phyloP scores from a whole-genome alignment of 352 stramenopile genomes.

The Elongisporangium undulatum region DNA sequence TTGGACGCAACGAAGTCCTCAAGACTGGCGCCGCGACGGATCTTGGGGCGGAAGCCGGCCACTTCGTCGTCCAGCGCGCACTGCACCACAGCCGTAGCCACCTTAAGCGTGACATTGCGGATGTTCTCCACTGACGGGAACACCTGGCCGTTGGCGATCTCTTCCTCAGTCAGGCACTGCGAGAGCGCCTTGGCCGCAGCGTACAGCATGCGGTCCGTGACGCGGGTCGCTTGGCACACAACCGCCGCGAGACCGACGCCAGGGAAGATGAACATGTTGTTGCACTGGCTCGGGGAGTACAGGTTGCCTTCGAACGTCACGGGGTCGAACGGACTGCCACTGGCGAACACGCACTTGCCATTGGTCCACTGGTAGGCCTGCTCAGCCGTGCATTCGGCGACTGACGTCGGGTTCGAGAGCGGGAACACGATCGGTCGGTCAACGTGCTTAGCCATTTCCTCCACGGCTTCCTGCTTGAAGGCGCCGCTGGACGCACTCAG shows the following conservation, averaged over 20 bases:
- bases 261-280: conserved; percentile 99
- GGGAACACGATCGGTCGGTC: conserved; percentile 95
- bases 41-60: conserved; percentile 68
- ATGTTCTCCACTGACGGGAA: conserved; percentile 94
- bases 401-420: conserved; percentile 95
- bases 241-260: conserved; percentile 92
- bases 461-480: conserved; percentile 83
- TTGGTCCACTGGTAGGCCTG: conserved; percentile 97
- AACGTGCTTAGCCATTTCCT: conserved; percentile 87
- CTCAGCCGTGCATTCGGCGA: conserved; percentile 95
- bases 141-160: conserved; percentile 90
- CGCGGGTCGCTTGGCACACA: conserved; percentile 66
- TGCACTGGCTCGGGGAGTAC: conserved; percentile 87
- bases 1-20: conserved; percentile 90
- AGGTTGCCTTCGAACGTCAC: conserved; percentile 85
- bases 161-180: conserved; percentile 90
- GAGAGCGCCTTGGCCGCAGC: conserved; percentile 92
- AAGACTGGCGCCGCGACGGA: conserved; percentile 68
- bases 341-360: conserved; percentile 94
- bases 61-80: conserved; percentile 88
- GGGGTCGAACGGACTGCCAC: conserved; percentile 93
- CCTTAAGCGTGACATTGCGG: conserved; percentile 90
- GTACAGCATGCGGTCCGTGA: conserved; percentile 96
- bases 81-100: conserved; percentile 91
- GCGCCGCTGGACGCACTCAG: conserved; percentile 82